Evolutionary conservation across 1,284 basidiomycete genomes (phyloP), one percentile per base, ranked within the genome.

Genomic region (Irpex sp.): DNA sequence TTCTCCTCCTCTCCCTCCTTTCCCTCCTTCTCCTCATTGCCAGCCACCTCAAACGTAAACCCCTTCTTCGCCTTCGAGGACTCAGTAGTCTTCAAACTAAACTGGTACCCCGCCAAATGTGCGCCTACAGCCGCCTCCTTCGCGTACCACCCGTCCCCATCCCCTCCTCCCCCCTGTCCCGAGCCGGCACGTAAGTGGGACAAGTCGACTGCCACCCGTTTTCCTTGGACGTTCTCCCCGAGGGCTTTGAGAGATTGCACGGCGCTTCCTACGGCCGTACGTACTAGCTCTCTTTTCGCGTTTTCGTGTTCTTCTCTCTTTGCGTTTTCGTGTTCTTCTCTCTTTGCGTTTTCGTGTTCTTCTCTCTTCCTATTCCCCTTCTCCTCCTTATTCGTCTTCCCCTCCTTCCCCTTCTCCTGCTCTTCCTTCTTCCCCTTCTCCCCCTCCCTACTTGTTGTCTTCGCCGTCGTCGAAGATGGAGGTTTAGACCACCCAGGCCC

Each of bases 111-210:
- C 2, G 89, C 88, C 63, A 94, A 78, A 67, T 90, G 79, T 1
- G 91, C 85, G 3, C 86, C 91, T 58, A 91, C 89, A 42, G 92
- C 91, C 89, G 89, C 85, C 64, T 90, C 88, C 66, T 93, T n/a
- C 4, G n/a, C 39, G 7, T 33, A 33, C 28, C 28, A 33, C 28
- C 28, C 28, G 7, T 7, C 28, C 28, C 28, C 28, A 7, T 7
- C 28, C 6, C 28, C 28, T 33, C 28, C 28, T 6, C 7, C 28
- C 1, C 7, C 28, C 28, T 33, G 0, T 1, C 28, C 28, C 6
- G 7, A 33, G 28, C 28, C 89, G 10, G 21, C 21, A 0, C 73
- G 63, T n/a, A 81, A 79, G 55, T 80, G 82, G 70, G 90, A 87
- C 56, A 91, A 73, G 18, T 91, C 88, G 55, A 91, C 73, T 14